Evolutionary conservation across 73 alveolate species (phyloP), one percentile per base, ranked within the genome.

Genomic region (Paramecium bursaria): DNA sequence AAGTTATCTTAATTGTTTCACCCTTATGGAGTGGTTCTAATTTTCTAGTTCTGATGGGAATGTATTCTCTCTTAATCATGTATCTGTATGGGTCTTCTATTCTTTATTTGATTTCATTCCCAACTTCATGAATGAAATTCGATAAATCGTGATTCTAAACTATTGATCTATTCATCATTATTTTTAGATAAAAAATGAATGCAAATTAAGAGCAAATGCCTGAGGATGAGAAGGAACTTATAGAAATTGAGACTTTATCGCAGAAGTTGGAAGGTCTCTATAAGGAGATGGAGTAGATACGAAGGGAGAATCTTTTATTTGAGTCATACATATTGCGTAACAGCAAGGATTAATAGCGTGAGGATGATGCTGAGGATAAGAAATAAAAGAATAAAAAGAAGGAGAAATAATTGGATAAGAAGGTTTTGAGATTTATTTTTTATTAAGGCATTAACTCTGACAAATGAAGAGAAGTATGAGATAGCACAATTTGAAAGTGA

Each of bases 401-500:
- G 47, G 87, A 51, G 17, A 86, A 82, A 75, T 73, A 80, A 26
- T 76, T 35, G 15, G 91, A 86, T 80, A 79, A 87, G 47, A 86
- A 51, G 76, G 86, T 52, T 3, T 15, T 17, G n/a, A 15, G 35
- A 76, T 33, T 51, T 54, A 25, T 74, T 35, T 4, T 3, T 46
- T 26, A 30, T 35, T 9, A 91, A 91, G 53, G 75, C 86, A 9
- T 50, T 93, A 79, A 74, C 48, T 21, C 87, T 94, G 33, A 90
- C 94, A 0, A 89, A 93, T 17, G 96, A 91, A 79, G 95, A 94
- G 75, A 94, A 94, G 82, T 92, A 92, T 88, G 97, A 94, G 22
- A 94, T 94, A 14, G 98, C 97, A 9, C 85, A 93, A 53, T 55
- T 60, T 15, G 97, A 94, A 85, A 88, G 90, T 13, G 97, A 92